A percentile compares a stretch with the other conserved stretches of the same genome.
phyloP scores from a whole-genome alignment of 2,329 filamentous ascomycete species.

The Cercospora sojina region DNA sequence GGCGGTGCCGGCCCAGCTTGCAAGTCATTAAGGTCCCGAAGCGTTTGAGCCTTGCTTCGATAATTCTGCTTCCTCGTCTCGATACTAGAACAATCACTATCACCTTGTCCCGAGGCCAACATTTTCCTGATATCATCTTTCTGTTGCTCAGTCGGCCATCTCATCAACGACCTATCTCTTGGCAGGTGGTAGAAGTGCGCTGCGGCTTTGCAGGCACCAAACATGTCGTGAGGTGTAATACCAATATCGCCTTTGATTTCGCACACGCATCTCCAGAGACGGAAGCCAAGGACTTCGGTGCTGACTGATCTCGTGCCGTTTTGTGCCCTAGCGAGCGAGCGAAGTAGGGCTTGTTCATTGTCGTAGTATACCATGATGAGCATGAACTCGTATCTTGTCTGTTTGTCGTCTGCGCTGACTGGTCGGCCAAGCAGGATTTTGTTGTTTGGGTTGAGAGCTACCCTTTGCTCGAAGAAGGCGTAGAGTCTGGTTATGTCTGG shows the following conservation, averaged over 20 bases:
- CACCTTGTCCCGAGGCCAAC: not conserved
- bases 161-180: not conserved
- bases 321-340: not conserved
- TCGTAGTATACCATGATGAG: not conserved
- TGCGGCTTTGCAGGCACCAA: not conserved
- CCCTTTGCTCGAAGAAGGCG: not conserved
- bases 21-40: not conserved
- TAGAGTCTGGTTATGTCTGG: not conserved
- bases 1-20: not conserved
- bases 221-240: not conserved
- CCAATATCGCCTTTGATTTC: not conserved
- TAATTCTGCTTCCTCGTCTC: not conserved
- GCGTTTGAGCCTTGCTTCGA: not conserved
- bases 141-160: not conserved
- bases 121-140: not conserved
- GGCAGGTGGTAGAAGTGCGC: not conserved
- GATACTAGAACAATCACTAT: not conserved
- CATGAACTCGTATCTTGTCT: not conserved
- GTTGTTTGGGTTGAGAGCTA: not conserved
- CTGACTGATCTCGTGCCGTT: not conserved
- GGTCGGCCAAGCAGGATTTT: not conserved
- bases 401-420: not conserved
- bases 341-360: not conserved
- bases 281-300: not conserved
- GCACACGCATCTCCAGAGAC: not conserved